phyloP scores from a whole-genome alignment of 75 land plant genomes.

The Chamaecyparis obtusa region DNA sequence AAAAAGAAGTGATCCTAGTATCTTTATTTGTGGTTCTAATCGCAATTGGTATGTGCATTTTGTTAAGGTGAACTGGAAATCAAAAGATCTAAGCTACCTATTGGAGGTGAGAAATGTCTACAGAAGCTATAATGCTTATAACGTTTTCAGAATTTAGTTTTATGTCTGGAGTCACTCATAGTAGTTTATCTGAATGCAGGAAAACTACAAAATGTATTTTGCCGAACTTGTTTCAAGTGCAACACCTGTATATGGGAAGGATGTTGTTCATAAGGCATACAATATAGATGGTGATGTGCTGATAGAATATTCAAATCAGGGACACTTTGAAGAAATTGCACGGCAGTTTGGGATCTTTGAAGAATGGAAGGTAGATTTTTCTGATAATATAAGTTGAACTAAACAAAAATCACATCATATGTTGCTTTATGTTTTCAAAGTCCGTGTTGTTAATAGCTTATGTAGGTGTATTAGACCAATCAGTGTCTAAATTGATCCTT shows the following conservation, averaged over 20 bases:
- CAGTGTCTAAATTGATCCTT: not conserved
- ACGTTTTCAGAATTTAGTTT: conserved; percentile 1
- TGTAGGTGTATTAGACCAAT: not conserved
- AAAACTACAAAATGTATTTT: conserved; percentile 56
- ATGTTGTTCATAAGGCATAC: conserved; percentile 63
- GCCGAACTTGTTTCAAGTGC: conserved; percentile 56
- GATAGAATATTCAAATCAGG: conserved; percentile 66
- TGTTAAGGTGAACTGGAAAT: conserved; percentile 79
- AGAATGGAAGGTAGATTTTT: conserved; percentile 88
- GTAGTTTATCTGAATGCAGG: conserved; percentile 28
- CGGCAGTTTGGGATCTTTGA: conserved; percentile 94
- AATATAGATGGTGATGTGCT: conserved; percentile 87
- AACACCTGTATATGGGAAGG: conserved; percentile 50
- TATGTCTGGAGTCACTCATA: conserved; percentile 6
- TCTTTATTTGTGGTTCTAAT: not conserved
- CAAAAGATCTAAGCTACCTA: conserved; percentile 77
- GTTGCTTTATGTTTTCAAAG: not conserved
- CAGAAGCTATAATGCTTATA: not conserved
- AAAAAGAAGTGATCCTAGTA: not conserved
- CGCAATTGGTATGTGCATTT: not conserved
- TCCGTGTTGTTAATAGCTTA: not conserved
- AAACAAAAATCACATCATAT: not conserved
- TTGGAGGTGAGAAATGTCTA: conserved; percentile 46
- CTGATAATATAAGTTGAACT: not conserved
- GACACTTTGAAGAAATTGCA: conserved; percentile 78